phyloP scores from a whole-genome alignment of 805 yeast genomes.

The Ogataea siamensis region DNA sequence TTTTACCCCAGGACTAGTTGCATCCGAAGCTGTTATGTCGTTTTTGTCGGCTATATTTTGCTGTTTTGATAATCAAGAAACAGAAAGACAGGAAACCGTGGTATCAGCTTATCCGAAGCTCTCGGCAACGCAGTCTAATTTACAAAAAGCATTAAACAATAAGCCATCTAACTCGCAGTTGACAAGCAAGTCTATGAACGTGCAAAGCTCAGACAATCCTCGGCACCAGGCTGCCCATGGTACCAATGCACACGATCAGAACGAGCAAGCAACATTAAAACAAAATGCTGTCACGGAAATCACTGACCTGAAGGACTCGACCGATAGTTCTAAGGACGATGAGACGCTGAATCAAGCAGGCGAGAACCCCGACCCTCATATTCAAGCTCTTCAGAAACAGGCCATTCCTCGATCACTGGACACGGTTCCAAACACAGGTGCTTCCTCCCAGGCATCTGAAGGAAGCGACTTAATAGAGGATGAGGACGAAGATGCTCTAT shows the following conservation, averaged over 20 bases:
- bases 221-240: not conserved
- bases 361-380: conserved; percentile 15
- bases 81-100: conserved; percentile 29
- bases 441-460: conserved; percentile 13
- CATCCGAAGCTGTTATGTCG: conserved; percentile 28
- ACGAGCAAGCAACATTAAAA: conserved; percentile 14
- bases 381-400: conserved; percentile 14
- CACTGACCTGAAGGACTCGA: conserved; percentile 34
- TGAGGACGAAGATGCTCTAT: conserved; percentile 17
- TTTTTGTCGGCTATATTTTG: conserved; percentile 35
- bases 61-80: conserved; percentile 34
- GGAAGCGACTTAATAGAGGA: conserved; percentile 22
- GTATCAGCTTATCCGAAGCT: conserved; percentile 28
- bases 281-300: conserved; percentile 27
- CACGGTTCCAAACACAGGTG: conserved; percentile 9
- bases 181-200: conserved; percentile 2
- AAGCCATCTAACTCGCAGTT: conserved; percentile 19
- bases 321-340: conserved; percentile 38
- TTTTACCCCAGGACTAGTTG: not conserved
- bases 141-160: conserved; percentile 34
- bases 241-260: conserved; percentile 3
- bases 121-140: conserved; percentile 34
- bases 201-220: not conserved
- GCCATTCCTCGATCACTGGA: conserved; percentile 18
- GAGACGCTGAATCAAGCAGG: conserved; percentile 25